phyloP scores from a whole-genome alignment of 306 rosid species.

The Castanea crenata region DNA sequence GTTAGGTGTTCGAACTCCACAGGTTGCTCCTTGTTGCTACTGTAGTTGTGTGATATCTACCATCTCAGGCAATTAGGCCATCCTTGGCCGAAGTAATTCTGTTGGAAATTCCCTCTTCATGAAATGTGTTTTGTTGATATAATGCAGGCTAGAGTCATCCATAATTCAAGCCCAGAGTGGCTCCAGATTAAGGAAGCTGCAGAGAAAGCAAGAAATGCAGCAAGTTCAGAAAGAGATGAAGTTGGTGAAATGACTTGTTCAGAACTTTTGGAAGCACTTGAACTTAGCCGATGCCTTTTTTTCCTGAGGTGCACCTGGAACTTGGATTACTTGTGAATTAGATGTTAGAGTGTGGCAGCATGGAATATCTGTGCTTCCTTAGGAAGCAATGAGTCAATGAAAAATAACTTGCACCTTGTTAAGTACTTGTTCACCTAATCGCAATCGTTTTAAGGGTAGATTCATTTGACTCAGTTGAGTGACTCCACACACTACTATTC shows the following conservation, averaged over 20 bases:
- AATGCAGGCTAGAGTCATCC: conserved; percentile 84
- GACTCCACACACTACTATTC: too few species aligned
- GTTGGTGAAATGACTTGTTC: conserved; percentile 78
- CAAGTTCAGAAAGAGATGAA: conserved; percentile 73
- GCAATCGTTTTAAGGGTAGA: neutral
- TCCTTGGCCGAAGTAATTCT: conserved; percentile 16
- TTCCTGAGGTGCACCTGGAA: conserved; percentile 64
- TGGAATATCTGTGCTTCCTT: conserved; percentile 21
- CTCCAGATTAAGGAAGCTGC: conserved; percentile 88
- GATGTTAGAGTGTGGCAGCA: conserved; percentile 15
- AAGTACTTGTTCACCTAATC: neutral
- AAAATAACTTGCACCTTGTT: neutral
- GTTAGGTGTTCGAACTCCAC: conserved; percentile 85
- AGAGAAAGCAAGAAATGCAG: conserved; percentile 75
- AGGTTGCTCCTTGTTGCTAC: conserved; percentile 46
- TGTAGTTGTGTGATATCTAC: conserved; percentile 7
- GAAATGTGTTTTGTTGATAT: conserved; percentile 15
- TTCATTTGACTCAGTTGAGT: conserved; percentile 4
- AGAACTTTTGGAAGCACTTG: conserved; percentile 98
- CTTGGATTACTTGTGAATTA: conserved; percentile 2
- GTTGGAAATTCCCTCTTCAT: neutral
- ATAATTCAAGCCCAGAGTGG: conserved; percentile 82
- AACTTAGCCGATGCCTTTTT: conserved; percentile 83
- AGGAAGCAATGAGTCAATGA: neutral
- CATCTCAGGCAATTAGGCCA: conserved; percentile 15